Conservation (phyloP, 805 yeast species). For the Spathaspora girioi region DNA sequence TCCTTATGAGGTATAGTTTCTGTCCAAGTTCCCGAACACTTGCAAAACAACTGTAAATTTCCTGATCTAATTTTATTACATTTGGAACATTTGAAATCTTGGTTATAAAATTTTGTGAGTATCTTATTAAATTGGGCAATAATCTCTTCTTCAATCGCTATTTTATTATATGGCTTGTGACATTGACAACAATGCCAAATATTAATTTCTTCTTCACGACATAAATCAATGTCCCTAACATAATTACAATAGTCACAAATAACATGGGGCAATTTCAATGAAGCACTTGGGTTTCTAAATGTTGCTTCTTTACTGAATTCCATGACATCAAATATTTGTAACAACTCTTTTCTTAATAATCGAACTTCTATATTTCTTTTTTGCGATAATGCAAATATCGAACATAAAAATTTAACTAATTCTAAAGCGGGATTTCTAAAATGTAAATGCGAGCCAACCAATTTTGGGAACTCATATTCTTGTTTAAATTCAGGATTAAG, state of each 20-base stretch:
- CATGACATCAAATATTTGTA: constrained; percentile 69
- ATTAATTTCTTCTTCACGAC: constrained; percentile 55
- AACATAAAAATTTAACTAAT: constrained; percentile 70
- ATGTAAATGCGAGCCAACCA: constrained; percentile 68
- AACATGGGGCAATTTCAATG: constrained; percentile 62
- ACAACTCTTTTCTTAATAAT: constrained; percentile 67
- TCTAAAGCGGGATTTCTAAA: constrained; percentile 74
- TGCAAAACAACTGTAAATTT: constrained; percentile 70
- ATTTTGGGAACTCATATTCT: constrained; percentile 69
- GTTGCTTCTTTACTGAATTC: constrained; percentile 79
- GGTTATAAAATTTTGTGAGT: constrained; percentile 62
- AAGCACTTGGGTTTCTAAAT: constrained; percentile 72
- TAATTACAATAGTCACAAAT: constrained; percentile 78
- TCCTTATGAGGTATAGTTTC: constrained; percentile 48
- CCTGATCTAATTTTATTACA: constrained; percentile 67
- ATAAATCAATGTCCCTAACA: constrained; percentile 75
- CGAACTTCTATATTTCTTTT: constrained; percentile 70
- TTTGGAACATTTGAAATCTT: constrained; percentile 77
- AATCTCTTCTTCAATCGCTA: constrained; percentile 74
- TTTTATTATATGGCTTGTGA: constrained; percentile 56
- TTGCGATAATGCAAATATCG: constrained; percentile 64
- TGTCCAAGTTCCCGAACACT: constrained; percentile 86
- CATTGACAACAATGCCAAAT: constrained; percentile 70
- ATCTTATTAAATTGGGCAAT: constrained; percentile 58
- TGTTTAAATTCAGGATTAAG: constrained; percentile 57